These are phyloP conservation scores for Camelina neglecta DNA, from an alignment of 345 rosid species.

Conservation along the genomic window DNA sequence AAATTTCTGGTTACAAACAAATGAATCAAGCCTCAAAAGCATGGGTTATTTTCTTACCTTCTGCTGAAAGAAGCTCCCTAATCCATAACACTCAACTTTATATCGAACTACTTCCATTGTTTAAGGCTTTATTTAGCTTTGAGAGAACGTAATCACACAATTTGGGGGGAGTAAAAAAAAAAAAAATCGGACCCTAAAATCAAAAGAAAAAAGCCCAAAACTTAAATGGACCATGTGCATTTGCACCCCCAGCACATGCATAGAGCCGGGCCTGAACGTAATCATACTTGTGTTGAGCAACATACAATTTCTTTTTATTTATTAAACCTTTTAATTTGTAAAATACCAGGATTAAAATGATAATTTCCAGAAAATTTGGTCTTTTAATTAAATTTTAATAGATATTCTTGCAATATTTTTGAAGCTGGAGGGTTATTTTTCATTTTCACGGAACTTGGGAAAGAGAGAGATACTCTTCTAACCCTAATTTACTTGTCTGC, in stretches of 20 bases:
- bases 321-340: not conserved
- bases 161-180: too few species aligned
- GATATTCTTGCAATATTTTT: not conserved
- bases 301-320: not conserved
- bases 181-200: too few species aligned
- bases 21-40: not conserved
- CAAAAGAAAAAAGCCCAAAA: too few species aligned
- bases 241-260: too few species aligned
- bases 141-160: too few species aligned
- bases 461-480: not conserved
- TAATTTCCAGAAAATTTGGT: not conserved
- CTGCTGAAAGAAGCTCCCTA: too few species aligned
- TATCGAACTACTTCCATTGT: too few species aligned
- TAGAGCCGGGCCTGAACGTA: too few species aligned
- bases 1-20: slow-evolving; percentile 22
- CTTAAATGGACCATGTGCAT: too few species aligned
- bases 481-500: not conserved
- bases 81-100: too few species aligned
- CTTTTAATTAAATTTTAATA: not conserved
- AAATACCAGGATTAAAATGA: not conserved
- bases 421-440: not conserved
- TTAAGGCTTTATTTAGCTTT: too few species aligned
- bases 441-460: not conserved
- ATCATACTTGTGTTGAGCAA: not conserved
- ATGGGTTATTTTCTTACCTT: not conserved